Evolutionary conservation across 257 asterid genomes (phyloP).

Genomic region (Euphrasia confusa): DNA sequence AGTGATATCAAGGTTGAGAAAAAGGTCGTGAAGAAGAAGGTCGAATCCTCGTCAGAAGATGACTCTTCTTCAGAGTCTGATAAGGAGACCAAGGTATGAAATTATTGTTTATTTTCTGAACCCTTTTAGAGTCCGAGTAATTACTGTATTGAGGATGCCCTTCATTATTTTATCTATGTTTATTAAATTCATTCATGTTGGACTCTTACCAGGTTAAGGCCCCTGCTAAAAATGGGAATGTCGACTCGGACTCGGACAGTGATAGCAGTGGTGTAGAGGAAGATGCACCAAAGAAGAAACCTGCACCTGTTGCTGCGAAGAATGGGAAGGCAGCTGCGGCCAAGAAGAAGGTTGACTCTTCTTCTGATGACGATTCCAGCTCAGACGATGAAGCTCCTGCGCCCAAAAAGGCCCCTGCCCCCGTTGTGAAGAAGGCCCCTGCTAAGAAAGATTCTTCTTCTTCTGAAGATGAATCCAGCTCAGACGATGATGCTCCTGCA

Average conservation of each 20-base stretch:
- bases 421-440: slow-evolving; percentile 16
- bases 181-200: too few species aligned
- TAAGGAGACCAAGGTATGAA: slow-evolving; percentile 25
- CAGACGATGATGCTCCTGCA: slow-evolving; percentile 32
- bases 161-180: too few species aligned
- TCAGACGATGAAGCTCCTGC: slow-evolving; percentile 26
- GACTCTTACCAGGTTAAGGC: slow-evolving; percentile 24
- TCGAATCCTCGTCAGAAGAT: slow-evolving; percentile 47
- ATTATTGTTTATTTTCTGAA: neutral
- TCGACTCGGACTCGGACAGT: neutral
- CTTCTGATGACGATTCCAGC: slow-evolving; percentile 20
- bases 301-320: slow-evolving; percentile 23
- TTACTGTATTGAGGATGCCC: too few species aligned
- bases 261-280: neutral
- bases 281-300: slow-evolving; percentile 16
- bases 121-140: too few species aligned
- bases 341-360: slow-evolving; percentile 29
- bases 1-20: slow-evolving; percentile 31
- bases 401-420: slow-evolving; percentile 14
- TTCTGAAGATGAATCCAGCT: slow-evolving; percentile 13
- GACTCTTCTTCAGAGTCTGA: slow-evolving; percentile 35
- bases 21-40: slow-evolving; percentile 32
- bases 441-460: neutral
- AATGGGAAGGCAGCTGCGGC: slow-evolving; percentile 28
- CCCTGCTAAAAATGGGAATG: slow-evolving; percentile 18